phyloP scores from a whole-genome alignment of 768 basidiomycete species.

The Podaxis rugospora region DNA sequence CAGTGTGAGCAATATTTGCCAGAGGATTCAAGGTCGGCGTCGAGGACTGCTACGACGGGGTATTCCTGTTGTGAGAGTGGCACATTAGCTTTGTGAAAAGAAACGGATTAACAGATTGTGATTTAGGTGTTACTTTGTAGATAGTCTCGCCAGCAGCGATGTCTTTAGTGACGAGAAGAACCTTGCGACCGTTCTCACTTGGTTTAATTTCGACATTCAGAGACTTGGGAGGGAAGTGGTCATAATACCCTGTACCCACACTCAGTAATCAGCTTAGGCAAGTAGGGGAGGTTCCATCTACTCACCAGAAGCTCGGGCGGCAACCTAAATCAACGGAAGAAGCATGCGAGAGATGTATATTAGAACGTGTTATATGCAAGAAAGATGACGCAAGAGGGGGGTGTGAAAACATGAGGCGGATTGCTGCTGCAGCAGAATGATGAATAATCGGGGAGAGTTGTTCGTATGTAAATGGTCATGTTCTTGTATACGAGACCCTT shows the following conservation, averaged over 20 bases:
- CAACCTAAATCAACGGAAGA: conserved; percentile 43
- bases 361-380: conserved; percentile 56
- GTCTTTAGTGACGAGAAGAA: conserved; percentile 63
- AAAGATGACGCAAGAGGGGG: conserved; percentile 32
- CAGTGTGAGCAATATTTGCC: conserved; percentile 75
- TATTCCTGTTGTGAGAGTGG: conserved; percentile 49
- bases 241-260: conserved; percentile 60
- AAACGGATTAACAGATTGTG: background rate
- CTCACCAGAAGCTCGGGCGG: conserved; percentile 74
- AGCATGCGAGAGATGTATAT: conserved; percentile 20
- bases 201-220: conserved; percentile 63
- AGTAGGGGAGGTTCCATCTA: conserved; percentile 13
- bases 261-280: conserved; percentile 13
- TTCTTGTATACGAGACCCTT: conserved; percentile 16
- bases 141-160: conserved; percentile 69
- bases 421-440: background rate
- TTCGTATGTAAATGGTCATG: conserved; percentile 9
- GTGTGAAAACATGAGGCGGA: conserved; percentile 21
- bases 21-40: conserved; percentile 62
- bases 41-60: conserved; percentile 68
- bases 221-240: conserved; percentile 68
- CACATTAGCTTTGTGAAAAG: conserved; percentile 6
- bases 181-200: conserved; percentile 39
- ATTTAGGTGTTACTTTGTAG: conserved; percentile 50
- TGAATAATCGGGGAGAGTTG: background rate